These are phyloP conservation scores for Naematelia encephala DNA, from an alignment of 768 basidiomycete genomes.

Conservation along the genomic window DNA sequence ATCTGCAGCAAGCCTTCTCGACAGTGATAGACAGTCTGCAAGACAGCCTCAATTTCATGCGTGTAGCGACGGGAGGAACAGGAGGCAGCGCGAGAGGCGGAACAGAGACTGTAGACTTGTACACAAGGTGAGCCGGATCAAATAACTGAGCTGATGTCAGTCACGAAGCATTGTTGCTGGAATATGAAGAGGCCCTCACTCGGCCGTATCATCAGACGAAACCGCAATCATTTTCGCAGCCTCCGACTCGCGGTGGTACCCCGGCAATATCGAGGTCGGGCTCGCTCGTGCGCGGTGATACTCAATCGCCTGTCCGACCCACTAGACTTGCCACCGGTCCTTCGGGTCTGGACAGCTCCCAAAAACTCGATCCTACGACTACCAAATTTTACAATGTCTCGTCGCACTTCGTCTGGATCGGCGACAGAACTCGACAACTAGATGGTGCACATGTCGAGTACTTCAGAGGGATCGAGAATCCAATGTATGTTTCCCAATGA, in stretches of 20 bases:
- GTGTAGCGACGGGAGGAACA: slow-evolving; percentile 68
- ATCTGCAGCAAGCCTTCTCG: slow-evolving; percentile 72
- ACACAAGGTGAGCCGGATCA: slow-evolving; percentile 64
- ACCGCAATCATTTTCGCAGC: slow-evolving; percentile 18
- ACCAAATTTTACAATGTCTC: slow-evolving; percentile 79
- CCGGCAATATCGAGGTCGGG: slow-evolving; percentile 51
- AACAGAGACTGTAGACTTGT: slow-evolving; percentile 84
- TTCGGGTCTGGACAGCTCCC: neutral
- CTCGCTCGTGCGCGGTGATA: slow-evolving; percentile 26
- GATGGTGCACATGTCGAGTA: slow-evolving; percentile 87
- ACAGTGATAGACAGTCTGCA: slow-evolving; percentile 75
- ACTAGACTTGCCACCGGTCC: slow-evolving; percentile 11
- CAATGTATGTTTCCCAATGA: slow-evolving; percentile 30
- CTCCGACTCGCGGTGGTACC: slow-evolving; percentile 20
- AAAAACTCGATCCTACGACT: neutral
- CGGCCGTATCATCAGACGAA: slow-evolving; percentile 50
- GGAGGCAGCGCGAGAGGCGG: slow-evolving; percentile 71
- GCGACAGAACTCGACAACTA: slow-evolving; percentile 88
- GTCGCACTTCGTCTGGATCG: slow-evolving; percentile 95
- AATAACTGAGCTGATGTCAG: slow-evolving; percentile 50
- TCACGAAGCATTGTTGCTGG: slow-evolving; percentile 89
- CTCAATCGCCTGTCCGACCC: slow-evolving; percentile 35
- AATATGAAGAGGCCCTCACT: slow-evolving; percentile 89
- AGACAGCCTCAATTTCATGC: slow-evolving; percentile 89
- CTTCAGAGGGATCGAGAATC: slow-evolving; percentile 49